Evolutionary conservation across 2,329 filamentous ascomycete species (phyloP), one percentile per base, ranked within the genome.

Genomic region (Cercospora janseana): DNA sequence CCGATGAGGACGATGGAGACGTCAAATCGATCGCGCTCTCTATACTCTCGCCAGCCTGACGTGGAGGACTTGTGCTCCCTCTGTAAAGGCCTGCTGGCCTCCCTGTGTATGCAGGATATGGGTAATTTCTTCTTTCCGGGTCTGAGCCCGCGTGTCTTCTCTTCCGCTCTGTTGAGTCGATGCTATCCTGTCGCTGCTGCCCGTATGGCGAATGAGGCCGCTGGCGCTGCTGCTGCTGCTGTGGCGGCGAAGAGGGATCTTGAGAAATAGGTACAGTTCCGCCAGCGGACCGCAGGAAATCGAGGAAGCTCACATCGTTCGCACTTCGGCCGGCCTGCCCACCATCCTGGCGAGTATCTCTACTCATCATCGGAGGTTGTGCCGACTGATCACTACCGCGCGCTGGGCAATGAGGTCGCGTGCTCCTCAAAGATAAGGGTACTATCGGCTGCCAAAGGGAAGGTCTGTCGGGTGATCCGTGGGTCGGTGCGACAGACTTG

Each of bases 151-250:
- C 60, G 26, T 63, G 59, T 40, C 62, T 48, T 38, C 63, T 58
- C 50, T 65, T 65, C 9, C 63, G 57, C 6, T 65, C 62, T 3
- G 55, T 50, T 4, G 60, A 62, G n/a, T 59, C 49, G 15, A 18
- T 27, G 32, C 40, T 40, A 18, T 48, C 24, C 23, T 28, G 29
- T 20, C 23, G 44, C 29, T 32, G 42, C 16, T 45, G 42, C 29
- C 34, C 24, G 18, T 32, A 21, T 4, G 21, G 41, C 9, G 7
- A 18, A 29, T 29, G 26, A 4, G 34, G 43, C 16, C 29, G 42
- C 42, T 45, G 42, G 2, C 13, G 26, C 42, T 34, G 34, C 7
- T 38, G 41, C 26, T 44, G 40, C 20, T 31, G 18, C 16, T 32
- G 18, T 31, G 28, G 20, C 20, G 23, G 24, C 15, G 16, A 23